Percentiles rank a stretch among this genome's conserved stretches.
These are phyloP conservation scores for Blakeslea trispora DNA, from an alignment of 371 early-diverging fungal species.

Conservation along the genomic window DNA sequence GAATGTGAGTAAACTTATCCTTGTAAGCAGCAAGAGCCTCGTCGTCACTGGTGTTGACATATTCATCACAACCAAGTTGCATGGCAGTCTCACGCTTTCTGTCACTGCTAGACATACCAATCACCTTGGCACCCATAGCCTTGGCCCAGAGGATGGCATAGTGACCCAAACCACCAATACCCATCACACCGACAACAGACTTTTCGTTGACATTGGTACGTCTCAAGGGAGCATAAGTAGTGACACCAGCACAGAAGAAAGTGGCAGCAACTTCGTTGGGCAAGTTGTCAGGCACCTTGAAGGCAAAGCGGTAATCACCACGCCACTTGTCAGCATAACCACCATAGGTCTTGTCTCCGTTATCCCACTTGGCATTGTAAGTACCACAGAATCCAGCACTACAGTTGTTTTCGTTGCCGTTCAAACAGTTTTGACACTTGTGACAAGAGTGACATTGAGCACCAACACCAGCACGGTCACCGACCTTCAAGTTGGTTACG, in stretches of 20 bases:
- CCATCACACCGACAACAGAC: slow-evolving; percentile 73
- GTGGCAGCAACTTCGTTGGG: slow-evolving; percentile 55
- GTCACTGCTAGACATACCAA: slow-evolving; percentile 30
- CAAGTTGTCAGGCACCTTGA: slow-evolving; percentile 63
- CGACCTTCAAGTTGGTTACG: slow-evolving; percentile 50
- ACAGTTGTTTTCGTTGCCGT: slow-evolving; percentile 23
- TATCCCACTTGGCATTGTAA: slow-evolving; percentile 52
- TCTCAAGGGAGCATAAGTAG: slow-evolving; percentile 57
- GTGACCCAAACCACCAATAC: slow-evolving; percentile 76
- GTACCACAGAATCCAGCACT: slow-evolving; percentile 45
- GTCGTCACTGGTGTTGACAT: slow-evolving; percentile 22
- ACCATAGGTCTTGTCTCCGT: slow-evolving; percentile 55
- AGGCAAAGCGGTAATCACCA: slow-evolving; percentile 40
- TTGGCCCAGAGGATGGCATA: slow-evolving; percentile 56
- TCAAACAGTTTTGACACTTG: slow-evolving; percentile 31
- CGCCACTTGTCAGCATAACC: slow-evolving; percentile 62
- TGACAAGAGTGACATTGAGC: slow-evolving; percentile 48
- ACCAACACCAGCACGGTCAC: slow-evolving; percentile 69
- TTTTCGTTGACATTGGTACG: slow-evolving; percentile 61
- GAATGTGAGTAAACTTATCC: slow-evolving; percentile 14
- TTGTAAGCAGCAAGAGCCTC: slow-evolving; percentile 6
- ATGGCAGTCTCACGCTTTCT: slow-evolving; percentile 36
- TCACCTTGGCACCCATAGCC: slow-evolving; percentile 65
- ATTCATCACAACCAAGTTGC: slow-evolving; percentile 36
- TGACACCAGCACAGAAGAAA: slow-evolving; percentile 54